Evolutionary conservation across 1,284 basidiomycete species (phyloP).

Genomic region (Boletellus sp.): DNA sequence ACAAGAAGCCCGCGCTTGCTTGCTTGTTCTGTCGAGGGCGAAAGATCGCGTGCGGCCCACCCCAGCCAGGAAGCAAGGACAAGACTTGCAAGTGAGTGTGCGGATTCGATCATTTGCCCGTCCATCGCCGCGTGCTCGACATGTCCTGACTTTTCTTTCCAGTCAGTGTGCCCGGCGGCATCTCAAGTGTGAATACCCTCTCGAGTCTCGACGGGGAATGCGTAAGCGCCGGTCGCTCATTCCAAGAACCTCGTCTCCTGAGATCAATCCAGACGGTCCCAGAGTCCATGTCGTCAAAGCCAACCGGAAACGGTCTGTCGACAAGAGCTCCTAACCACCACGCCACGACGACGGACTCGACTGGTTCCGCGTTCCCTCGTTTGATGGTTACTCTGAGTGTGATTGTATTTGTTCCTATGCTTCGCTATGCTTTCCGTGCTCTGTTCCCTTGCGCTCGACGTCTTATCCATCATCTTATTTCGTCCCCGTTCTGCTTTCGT

Average conservation of each 20-base stretch:
- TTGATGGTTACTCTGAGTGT: background rate
- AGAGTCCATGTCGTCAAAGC: slow-evolving; percentile 21
- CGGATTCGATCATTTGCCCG: slow-evolving; percentile 9
- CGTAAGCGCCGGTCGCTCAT: slow-evolving; percentile 45
- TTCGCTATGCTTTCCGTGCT: slow-evolving; percentile 15
- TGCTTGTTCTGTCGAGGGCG: slow-evolving; percentile 61
- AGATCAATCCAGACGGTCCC: slow-evolving; percentile 20
- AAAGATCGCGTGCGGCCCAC: slow-evolving; percentile 63
- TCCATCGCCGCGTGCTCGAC: slow-evolving; percentile 19
- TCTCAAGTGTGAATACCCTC: slow-evolving; percentile 57
- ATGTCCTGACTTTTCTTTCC: slow-evolving; percentile 24
- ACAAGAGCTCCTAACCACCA: slow-evolving; percentile 21
- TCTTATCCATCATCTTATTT: slow-evolving; percentile 31
- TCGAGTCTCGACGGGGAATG: slow-evolving; percentile 57
- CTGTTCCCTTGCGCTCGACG: slow-evolving; percentile 9
- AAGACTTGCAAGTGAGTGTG: slow-evolving; percentile 59
- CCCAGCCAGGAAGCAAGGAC: slow-evolving; percentile 45
- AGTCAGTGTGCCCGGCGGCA: slow-evolving; percentile 62
- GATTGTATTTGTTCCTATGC: slow-evolving; percentile 13
- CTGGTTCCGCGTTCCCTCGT: background rate
- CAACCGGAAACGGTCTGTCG: slow-evolving; percentile 28
- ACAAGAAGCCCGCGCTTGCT: slow-evolving; percentile 54
- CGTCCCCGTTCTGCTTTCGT: slow-evolving; percentile 8
- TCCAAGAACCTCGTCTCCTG: slow-evolving; percentile 28
- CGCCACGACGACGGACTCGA: too few relatives aligned